Evolutionary conservation across 2,329 filamentous ascomycete genomes (phyloP).

Genomic region (Colletotrichum melonis): DNA sequence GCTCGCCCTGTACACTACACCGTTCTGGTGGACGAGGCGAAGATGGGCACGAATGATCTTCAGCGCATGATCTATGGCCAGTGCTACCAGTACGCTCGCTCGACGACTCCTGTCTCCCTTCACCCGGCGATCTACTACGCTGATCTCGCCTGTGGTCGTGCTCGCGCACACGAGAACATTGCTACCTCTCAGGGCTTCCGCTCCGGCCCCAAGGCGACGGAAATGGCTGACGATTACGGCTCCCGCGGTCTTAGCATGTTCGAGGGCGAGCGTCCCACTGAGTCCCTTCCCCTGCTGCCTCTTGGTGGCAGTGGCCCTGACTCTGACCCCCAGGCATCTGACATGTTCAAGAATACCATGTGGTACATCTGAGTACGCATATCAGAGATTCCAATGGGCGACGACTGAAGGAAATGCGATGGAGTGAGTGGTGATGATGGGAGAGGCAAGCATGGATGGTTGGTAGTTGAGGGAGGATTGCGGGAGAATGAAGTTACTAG

Average conservation of each 20-base stretch:
- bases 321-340: slow-evolving; percentile 38
- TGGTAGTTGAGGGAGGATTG: not conserved
- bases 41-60: slow-evolving; percentile 74
- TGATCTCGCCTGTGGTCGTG: slow-evolving; percentile 86
- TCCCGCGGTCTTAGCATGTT: slow-evolving; percentile 49
- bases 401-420: not conserved
- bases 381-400: not conserved
- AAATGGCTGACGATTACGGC: slow-evolving; percentile 50
- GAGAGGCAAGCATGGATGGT: not conserved
- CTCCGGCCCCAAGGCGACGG: slow-evolving; percentile 56
- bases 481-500: slow-evolving; percentile 15
- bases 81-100: slow-evolving; percentile 92
- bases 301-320: slow-evolving; percentile 38
- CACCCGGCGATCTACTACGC: slow-evolving; percentile 96
- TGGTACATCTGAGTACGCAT: slow-evolving; percentile 52
- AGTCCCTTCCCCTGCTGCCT: slow-evolving; percentile 36
- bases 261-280: slow-evolving; percentile 17
- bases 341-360: slow-evolving; percentile 51
- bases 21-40: slow-evolving; percentile 85
- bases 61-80: slow-evolving; percentile 95
- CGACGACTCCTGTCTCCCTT: slow-evolving; percentile 90
- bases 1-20: slow-evolving; percentile 93
- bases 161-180: slow-evolving; percentile 76
- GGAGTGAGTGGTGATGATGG: not conserved
- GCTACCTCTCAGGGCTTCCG: slow-evolving; percentile 57